Evolutionary conservation across 202 grass and related monocot genomes (phyloP), one percentile per base, ranked within the genome.

Genomic region (Carex sylvatica): DNA sequence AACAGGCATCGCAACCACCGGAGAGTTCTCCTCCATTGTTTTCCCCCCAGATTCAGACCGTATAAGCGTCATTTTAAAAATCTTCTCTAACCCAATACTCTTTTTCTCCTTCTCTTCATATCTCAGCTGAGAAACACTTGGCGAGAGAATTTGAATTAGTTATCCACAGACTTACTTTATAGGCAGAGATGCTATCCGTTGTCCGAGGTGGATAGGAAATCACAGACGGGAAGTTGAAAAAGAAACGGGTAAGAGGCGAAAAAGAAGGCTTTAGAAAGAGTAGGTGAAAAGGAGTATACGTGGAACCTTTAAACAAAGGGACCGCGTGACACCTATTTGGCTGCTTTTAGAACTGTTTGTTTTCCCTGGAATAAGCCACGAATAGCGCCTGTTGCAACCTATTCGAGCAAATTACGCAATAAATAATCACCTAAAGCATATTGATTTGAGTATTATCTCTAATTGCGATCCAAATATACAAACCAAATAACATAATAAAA

Each of bases 271-370:
- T 80, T 0, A 61, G 77, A 80, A 46, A 65, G 35, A 52, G 79
- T 81, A 67, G 40, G 61, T 81, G 78, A 28, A 81, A 81, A 80
- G 61, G 15, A 65, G 23, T 9, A 81, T 67, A 81, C 79, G 79
- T 81, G 79, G 33, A 81, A 20, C 4, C 40, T 63, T 81, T 30
- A 47, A 74, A 31, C 71, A 65, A 67, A 53, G 61, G 62, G 22
- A 54, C 23, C 61, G 60, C 79, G 79, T 81, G 79, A 67, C 60
- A 65, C 59, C 61, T 65, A 22, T 81, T 6, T 40, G 2, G 11
- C 44, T 80, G 6, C n/a, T 54, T 56, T 79, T 56, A 3, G 52
- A 61, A 42, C n/a, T 20, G 5, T 58, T 77, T 77, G 47, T 31
- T 80, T 80, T 80, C 35, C 59, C 35, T 28, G 40, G 78, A 80